A percentile compares a stretch with the other conserved stretches of the same genome.
Conservation (phyloP, 495 filamentous ascomycete genomes). For the Apodospora peruviana region DNA sequence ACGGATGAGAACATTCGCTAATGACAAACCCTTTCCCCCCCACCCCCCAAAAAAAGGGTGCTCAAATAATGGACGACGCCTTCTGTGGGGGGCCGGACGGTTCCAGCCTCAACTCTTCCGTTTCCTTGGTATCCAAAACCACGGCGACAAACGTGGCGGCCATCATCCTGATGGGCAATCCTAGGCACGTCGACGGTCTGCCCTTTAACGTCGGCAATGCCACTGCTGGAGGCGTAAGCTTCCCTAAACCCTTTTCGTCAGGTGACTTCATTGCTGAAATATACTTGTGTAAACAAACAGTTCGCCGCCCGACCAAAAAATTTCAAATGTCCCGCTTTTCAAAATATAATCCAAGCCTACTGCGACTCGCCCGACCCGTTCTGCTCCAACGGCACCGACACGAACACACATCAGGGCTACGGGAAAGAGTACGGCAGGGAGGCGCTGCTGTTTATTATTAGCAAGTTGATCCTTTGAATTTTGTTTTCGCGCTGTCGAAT, state of each 20-base stretch:
- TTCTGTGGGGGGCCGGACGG: slow-evolving; percentile 55
- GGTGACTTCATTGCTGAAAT: neutral
- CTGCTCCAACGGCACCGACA: slow-evolving; percentile 53
- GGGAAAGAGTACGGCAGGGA: slow-evolving; percentile 47
- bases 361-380: slow-evolving; percentile 57
- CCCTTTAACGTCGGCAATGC: slow-evolving; percentile 55
- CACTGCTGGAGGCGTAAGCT: slow-evolving; percentile 47
- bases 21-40: too few species aligned
- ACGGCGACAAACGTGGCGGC: slow-evolving; percentile 48
- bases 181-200: slow-evolving; percentile 44
- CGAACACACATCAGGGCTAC: slow-evolving; percentile 52
- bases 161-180: slow-evolving; percentile 56
- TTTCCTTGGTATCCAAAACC: slow-evolving; percentile 37
- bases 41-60: slow-evolving; percentile 46
- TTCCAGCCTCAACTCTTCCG: slow-evolving; percentile 40
- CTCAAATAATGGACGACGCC: slow-evolving; percentile 55
- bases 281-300: slow-evolving; percentile 20
- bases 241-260: neutral
- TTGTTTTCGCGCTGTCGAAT: neutral
- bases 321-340: slow-evolving; percentile 46
- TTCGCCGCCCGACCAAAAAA: slow-evolving; percentile 52
- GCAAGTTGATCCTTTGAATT: slow-evolving; percentile 26
- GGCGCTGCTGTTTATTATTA: slow-evolving; percentile 48
- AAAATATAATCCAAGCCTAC: slow-evolving; percentile 49
- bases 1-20: too few species aligned